These are phyloP conservation scores for Esteya vermicola DNA, from an alignment of 2,329 filamentous ascomycete species.

Conservation along the genomic window DNA sequence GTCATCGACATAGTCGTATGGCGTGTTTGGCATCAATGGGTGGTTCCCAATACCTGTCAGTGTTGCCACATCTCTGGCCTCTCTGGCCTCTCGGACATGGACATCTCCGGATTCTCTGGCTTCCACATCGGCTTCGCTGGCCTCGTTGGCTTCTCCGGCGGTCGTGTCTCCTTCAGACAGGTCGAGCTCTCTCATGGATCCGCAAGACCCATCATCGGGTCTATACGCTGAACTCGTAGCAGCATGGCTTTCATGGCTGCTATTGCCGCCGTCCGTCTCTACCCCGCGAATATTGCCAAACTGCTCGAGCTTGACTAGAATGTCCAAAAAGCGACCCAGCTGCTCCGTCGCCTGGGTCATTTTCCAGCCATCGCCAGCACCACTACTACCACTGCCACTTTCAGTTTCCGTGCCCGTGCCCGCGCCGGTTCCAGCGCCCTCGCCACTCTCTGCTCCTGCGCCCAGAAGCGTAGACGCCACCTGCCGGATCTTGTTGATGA, in stretches of 20 bases:
- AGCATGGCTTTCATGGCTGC: neutral
- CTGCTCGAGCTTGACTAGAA: slow-evolving; percentile 60
- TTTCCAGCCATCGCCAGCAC: neutral
- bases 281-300: too few species aligned
- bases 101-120: too few species aligned
- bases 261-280: slow-evolving; percentile 14
- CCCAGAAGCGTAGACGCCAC: slow-evolving; percentile 64
- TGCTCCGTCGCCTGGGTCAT: slow-evolving; percentile 41
- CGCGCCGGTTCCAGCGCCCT: too few species aligned
- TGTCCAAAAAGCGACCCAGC: slow-evolving; percentile 57
- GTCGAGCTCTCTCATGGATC: too few species aligned
- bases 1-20: too few species aligned
- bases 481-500: slow-evolving; percentile 74
- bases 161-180: too few species aligned
- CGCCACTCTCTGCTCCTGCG: slow-evolving; percentile 14
- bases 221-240: too few species aligned
- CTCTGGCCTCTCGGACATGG: too few species aligned
- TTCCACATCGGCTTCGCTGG: too few species aligned
- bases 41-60: slow-evolving; percentile 17
- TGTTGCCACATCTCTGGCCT: neutral
- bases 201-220: slow-evolving; percentile 9
- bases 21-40: too few species aligned
- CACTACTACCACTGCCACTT: neutral
- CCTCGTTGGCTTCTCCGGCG: too few species aligned
- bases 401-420: too few species aligned